Conservation (phyloP, 768 basidiomycete genomes). For the Lactarius akahatsu region DNA sequence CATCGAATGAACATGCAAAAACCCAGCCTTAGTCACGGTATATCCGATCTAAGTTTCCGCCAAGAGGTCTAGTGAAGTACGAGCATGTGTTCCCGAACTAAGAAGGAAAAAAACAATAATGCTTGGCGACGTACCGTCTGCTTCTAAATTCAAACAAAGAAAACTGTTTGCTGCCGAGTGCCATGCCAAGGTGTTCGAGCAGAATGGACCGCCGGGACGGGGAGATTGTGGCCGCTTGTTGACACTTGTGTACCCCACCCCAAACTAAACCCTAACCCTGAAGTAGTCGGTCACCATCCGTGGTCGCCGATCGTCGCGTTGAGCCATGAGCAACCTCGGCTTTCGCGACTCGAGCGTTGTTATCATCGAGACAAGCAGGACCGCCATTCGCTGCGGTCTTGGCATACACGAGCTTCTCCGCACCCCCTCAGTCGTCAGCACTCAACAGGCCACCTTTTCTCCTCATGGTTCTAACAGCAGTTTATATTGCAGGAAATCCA, state of each 20-base stretch:
- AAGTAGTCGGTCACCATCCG: background rate
- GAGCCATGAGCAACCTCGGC: slow-evolving; percentile 46
- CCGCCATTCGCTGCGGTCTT: slow-evolving; percentile 68
- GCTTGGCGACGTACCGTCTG: slow-evolving; percentile 9
- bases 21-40: background rate
- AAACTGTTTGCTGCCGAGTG: no score
- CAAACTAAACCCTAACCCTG: slow-evolving; percentile 19
- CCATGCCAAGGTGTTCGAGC: background rate
- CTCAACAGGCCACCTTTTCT: background rate
- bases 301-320: slow-evolving; percentile 1
- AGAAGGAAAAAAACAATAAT: background rate
- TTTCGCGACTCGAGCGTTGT: slow-evolving; percentile 82
- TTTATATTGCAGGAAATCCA: slow-evolving; percentile 58
- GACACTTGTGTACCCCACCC: background rate
- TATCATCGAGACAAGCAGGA: slow-evolving; percentile 76
- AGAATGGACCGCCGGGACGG: background rate
- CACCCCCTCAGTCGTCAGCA: slow-evolving; percentile 68
- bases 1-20: slow-evolving; percentile 1
- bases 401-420: slow-evolving; percentile 80
- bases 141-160: no score
- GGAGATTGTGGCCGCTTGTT: background rate
- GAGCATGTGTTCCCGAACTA: background rate
- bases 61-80: background rate
- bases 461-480: slow-evolving; percentile 15
- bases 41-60: slow-evolving; percentile 3